Conservation (phyloP, 352 stramenopile genomes). For the Phytopythium sindhum region DNA sequence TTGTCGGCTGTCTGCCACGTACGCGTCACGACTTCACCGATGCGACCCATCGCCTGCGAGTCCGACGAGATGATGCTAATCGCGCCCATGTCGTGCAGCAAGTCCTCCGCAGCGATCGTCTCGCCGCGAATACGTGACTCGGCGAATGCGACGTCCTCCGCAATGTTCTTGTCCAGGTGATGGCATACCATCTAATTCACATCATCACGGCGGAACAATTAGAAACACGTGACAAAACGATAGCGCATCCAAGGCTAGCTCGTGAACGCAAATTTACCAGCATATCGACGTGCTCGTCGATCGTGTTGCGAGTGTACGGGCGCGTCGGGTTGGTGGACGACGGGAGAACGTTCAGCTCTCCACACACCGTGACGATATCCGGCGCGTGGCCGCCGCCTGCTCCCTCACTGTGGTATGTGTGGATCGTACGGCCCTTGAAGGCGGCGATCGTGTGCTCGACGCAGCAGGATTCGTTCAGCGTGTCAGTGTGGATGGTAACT, state of each 20-base stretch:
- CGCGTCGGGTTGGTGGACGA: constrained; percentile 97
- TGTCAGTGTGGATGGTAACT: constrained; percentile 98
- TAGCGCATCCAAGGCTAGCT: background rate
- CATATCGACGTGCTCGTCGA: constrained; percentile 99
- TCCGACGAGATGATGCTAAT: constrained; percentile 97
- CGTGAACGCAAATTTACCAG: constrained; percentile 33
- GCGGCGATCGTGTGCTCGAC: constrained; percentile 94
- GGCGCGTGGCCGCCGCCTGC: constrained; percentile 92
- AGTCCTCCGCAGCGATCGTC: constrained; percentile 96
- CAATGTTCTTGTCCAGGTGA: constrained; percentile 95
- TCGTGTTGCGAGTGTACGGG: constrained; percentile 96
- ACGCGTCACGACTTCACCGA: constrained; percentile 95
- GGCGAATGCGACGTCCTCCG: constrained; percentile 97
- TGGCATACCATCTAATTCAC: constrained; percentile 93
- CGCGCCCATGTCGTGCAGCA: constrained; percentile 96
- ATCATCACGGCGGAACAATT: background rate
- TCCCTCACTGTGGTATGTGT: constrained; percentile 96
- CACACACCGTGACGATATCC: constrained; percentile 97
- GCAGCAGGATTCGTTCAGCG: constrained; percentile 95
- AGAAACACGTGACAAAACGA: background rate
- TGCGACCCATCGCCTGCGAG: constrained; percentile 96
- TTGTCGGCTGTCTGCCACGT: constrained; percentile 99
- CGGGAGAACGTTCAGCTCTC: constrained; percentile 92
- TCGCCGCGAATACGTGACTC: constrained; percentile 96
- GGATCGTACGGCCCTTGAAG: constrained; percentile 95